phyloP scores from a whole-genome alignment of 176 grass and related monocot genomes.

The Hordeum marinum region DNA sequence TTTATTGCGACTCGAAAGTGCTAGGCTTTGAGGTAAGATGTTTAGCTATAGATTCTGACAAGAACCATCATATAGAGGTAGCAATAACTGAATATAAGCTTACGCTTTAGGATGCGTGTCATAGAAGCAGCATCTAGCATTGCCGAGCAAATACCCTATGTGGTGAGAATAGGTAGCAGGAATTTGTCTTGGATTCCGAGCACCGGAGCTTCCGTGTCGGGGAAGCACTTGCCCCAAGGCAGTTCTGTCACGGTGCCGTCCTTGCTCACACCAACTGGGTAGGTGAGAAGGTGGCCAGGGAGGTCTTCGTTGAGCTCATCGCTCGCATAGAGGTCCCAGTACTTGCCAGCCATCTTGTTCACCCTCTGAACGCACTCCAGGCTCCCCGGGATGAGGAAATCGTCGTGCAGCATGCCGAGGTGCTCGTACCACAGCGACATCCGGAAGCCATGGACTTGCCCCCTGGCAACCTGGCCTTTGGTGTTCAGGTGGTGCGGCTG shows the following conservation, averaged over 20 bases:
- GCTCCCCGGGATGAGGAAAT: constrained; percentile 58
- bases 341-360: constrained; percentile 70
- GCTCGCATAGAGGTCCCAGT: constrained; percentile 68
- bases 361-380: constrained; percentile 61
- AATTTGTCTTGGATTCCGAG: constrained; percentile 37
- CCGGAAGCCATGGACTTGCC: constrained; percentile 77
- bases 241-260: constrained; percentile 61
- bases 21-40: neutral
- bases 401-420: constrained; percentile 66
- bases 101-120: neutral
- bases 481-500: constrained; percentile 65
- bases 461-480: constrained; percentile 49
- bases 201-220: constrained; percentile 46
- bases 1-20: too few relatives aligned
- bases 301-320: constrained; percentile 56
- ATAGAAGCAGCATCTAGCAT: neutral
- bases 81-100: neutral
- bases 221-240: constrained; percentile 61
- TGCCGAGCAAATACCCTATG: constrained; percentile 26
- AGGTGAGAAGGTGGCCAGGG: constrained; percentile 82
- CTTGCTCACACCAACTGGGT: constrained; percentile 35
- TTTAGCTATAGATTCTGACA: neutral
- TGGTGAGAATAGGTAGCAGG: constrained; percentile 65
- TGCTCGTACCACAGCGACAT: constrained; percentile 95
- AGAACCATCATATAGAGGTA: neutral